Evolutionary conservation across 1,284 basidiomycete species (phyloP).

Genomic region (Tilletia walkeri): DNA sequence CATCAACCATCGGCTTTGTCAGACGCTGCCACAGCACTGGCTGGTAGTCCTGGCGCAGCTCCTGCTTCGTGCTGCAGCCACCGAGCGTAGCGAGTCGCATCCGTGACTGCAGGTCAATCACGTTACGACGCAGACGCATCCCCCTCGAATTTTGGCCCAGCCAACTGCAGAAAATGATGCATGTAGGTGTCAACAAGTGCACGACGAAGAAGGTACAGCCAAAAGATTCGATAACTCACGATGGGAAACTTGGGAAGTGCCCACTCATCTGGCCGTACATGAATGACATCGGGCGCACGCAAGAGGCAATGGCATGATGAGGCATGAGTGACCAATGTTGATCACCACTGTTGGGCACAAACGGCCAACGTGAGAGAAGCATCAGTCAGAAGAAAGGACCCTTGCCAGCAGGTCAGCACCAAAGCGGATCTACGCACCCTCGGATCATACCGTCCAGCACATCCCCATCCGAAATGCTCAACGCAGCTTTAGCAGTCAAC

Average conservation of each 20-base stretch:
- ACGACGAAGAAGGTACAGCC: no score
- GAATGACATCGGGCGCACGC: slow-evolving; percentile 63
- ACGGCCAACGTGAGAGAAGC: not conserved
- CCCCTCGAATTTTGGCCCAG: slow-evolving; percentile 95
- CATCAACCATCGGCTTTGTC: slow-evolving; percentile 71
- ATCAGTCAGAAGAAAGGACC: not conserved
- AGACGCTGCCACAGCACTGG: slow-evolving; percentile 78
- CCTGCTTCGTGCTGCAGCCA: slow-evolving; percentile 65
- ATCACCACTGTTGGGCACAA: slow-evolving; percentile 61
- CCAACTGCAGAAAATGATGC: slow-evolving; percentile 65
- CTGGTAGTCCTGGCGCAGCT: slow-evolving; percentile 87
- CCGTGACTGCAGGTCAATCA: slow-evolving; percentile 86
- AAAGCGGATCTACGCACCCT: slow-evolving; percentile 22
- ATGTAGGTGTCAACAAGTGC: not conserved
- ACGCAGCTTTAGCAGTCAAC: slow-evolving; percentile 72
- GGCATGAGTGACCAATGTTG: slow-evolving; percentile 97
- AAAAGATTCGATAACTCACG: slow-evolving; percentile 24
- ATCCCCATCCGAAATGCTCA: slow-evolving; percentile 90
- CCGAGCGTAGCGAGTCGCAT: slow-evolving; percentile 93
- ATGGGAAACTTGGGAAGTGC: slow-evolving; percentile 31
- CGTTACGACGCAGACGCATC: slow-evolving; percentile 73
- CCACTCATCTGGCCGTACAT: slow-evolving; percentile 33
- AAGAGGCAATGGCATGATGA: slow-evolving; percentile 83
- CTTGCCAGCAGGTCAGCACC: not conserved
- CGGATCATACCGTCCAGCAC: slow-evolving; percentile 92